Conservation (phyloP, 75 land plant species). For the Pinus albicaulis region DNA sequence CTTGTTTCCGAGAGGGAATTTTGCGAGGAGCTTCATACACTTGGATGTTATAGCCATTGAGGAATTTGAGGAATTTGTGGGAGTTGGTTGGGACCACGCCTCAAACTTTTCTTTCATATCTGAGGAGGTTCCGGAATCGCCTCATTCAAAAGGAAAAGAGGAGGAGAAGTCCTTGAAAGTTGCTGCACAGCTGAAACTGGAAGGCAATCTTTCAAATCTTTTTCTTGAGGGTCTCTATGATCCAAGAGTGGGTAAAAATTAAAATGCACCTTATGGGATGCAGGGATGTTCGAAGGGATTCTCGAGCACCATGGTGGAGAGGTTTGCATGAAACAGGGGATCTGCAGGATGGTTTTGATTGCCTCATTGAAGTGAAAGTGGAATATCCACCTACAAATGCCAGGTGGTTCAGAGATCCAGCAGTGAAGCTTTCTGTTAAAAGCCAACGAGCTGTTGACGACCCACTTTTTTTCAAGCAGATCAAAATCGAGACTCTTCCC, state of each 20-base stretch:
- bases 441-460: conserved; percentile 53
- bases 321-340: conserved; percentile 35
- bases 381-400: conserved; percentile 68
- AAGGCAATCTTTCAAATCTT: conserved; percentile 27
- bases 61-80: conserved; percentile 33
- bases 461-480: conserved; percentile 41
- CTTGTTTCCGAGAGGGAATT: conserved; percentile 9
- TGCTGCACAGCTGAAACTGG: conserved; percentile 45
- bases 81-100: conserved; percentile 30
- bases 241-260: conserved; percentile 44
- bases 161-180: conserved; percentile 44
- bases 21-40: conserved; percentile 12
- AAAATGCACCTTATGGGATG: conserved; percentile 62
- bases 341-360: conserved; percentile 65
- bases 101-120: background rate
- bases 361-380: conserved; percentile 41
- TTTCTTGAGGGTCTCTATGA: conserved; percentile 71
- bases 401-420: conserved; percentile 58
- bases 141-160: conserved; percentile 21
- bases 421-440: conserved; percentile 39
- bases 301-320: conserved; percentile 20
- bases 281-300: conserved; percentile 38
- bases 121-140: background rate
- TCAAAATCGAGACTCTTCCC: conserved; percentile 53
- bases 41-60: conserved; percentile 56